These are phyloP conservation scores for Cyanidioschyzon merolae DNA, from an alignment of 23 red algal species.

Conservation along the genomic window DNA sequence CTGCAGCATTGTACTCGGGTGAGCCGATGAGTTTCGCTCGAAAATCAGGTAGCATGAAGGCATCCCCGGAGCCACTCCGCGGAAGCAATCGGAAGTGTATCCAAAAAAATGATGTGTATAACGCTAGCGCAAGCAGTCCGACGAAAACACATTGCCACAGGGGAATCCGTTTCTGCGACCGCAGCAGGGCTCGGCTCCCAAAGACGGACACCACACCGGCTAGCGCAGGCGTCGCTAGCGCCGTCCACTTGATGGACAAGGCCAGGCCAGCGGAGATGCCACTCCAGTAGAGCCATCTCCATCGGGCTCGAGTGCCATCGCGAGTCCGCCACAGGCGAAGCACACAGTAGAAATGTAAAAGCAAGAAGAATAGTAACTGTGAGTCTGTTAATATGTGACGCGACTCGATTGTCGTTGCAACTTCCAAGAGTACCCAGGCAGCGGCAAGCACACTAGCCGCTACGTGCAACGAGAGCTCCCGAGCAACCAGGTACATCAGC, in stretches of 20 bases:
- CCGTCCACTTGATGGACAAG: slow-evolving; percentile 84
- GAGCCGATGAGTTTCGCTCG: slow-evolving; percentile 44
- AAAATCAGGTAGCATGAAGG: slow-evolving; percentile 57
- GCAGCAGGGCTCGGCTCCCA: slow-evolving; percentile 16
- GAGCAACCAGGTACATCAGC: slow-evolving; percentile 65
- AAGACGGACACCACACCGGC: slow-evolving; percentile 78
- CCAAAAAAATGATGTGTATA: slow-evolving; percentile 51
- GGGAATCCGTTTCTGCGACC: background rate
- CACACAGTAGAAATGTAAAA: slow-evolving; percentile 50
- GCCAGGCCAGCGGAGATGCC: slow-evolving; percentile 55
- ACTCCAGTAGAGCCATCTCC: slow-evolving; percentile 44
- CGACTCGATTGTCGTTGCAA: slow-evolving; percentile 67
- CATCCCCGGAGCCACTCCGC: slow-evolving; percentile 53
- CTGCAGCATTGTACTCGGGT: slow-evolving; percentile 23
- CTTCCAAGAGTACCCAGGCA: slow-evolving; percentile 42
- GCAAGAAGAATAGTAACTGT: slow-evolving; percentile 78
- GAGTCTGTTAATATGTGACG: slow-evolving; percentile 82
- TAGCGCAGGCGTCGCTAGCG: slow-evolving; percentile 67
- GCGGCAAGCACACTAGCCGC: slow-evolving; percentile 42
- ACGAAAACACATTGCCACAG: slow-evolving; percentile 45
- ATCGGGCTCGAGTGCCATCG: slow-evolving; percentile 35
- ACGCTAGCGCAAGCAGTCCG: slow-evolving; percentile 31
- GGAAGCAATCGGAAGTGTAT: slow-evolving; percentile 69
- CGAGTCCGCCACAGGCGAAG: slow-evolving; percentile 53
- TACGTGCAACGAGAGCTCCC: slow-evolving; percentile 38